A percentile compares a stretch with the other conserved stretches of the same genome.
Evolutionary conservation across 2,329 filamentous ascomycete genomes (phyloP).

Genomic region (Colletotrichum acutatum): DNA sequence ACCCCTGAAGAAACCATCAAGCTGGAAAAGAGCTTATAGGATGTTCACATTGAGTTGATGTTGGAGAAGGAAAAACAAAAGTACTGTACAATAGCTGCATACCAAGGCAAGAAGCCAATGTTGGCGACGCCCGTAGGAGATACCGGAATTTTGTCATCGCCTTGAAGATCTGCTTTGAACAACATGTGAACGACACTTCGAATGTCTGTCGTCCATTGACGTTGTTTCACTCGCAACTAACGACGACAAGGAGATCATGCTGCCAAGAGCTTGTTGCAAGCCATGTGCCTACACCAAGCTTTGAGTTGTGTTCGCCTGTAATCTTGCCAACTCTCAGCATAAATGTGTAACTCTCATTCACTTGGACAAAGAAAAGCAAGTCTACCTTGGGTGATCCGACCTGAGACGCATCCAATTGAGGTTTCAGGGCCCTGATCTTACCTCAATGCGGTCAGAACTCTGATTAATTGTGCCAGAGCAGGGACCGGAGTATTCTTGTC

Average conservation of each 20-base stretch:
- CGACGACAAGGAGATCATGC: neutral
- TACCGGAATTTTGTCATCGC: neutral
- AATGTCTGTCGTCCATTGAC: neutral
- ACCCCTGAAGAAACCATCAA: neutral
- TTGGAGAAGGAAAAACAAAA: neutral
- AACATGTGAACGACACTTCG: neutral
- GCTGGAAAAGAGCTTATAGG: neutral
- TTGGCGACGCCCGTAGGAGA: neutral
- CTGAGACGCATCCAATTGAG: neutral
- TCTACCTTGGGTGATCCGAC: neutral
- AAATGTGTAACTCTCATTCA: neutral
- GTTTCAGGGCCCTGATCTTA: neutral
- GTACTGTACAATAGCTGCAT: constrained; percentile 31
- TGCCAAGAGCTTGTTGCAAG: neutral
- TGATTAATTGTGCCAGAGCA: neutral
- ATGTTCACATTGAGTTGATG: neutral
- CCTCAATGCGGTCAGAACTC: neutral
- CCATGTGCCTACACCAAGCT: neutral
- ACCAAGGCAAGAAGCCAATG: constrained; percentile 1
- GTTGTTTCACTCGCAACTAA: too few relatives aligned
- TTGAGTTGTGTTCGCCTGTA: neutral
- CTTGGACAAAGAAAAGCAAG: neutral
- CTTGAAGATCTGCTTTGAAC: neutral
- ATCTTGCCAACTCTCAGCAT: neutral
- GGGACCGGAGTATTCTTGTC: neutral